Percentiles rank a stretch among this genome's conserved stretches.
Conservation (phyloP, 1,284 basidiomycete genomes). For the Moesziomyces aphidis region DNA sequence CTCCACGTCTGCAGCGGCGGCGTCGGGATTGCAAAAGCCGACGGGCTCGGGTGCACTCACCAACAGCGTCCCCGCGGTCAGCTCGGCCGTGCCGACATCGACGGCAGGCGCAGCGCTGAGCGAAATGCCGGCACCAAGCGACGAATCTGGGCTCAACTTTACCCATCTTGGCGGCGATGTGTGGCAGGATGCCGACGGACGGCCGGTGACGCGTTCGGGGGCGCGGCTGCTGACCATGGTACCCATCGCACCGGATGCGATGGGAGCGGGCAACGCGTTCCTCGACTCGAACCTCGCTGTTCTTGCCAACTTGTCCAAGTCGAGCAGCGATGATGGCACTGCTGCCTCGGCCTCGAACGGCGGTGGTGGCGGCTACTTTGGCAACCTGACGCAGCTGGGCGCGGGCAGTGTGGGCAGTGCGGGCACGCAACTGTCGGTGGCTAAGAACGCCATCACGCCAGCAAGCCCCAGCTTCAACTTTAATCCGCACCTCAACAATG, state of each 20-base stretch:
- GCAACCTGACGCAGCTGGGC: constrained; percentile 13
- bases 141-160: constrained; percentile 22
- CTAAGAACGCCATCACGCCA: constrained; percentile 33
- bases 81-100: constrained; percentile 10
- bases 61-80: constrained; percentile 5
- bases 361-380: constrained; percentile 5
- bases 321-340: constrained; percentile 1
- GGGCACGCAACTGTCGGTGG: constrained; percentile 26
- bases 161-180: constrained; percentile 55
- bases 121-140: not conserved
- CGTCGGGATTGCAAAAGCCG: not conserved
- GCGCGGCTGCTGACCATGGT: constrained; percentile 57
- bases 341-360: not conserved
- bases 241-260: constrained; percentile 24
- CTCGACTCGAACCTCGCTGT: constrained; percentile 25
- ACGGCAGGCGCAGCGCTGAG: not conserved
- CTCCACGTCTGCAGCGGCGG: not conserved
- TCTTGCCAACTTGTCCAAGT: constrained; percentile 8
- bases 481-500: constrained; percentile 56
- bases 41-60: constrained; percentile 7
- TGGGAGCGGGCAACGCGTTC: constrained; percentile 20
- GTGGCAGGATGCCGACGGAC: constrained; percentile 49
- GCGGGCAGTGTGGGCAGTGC: not conserved
- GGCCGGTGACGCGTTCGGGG: constrained; percentile 49
- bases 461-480: constrained; percentile 49